Conservation (phyloP, 75 land plant species). For the Adiantum capillusveneris region DNA sequence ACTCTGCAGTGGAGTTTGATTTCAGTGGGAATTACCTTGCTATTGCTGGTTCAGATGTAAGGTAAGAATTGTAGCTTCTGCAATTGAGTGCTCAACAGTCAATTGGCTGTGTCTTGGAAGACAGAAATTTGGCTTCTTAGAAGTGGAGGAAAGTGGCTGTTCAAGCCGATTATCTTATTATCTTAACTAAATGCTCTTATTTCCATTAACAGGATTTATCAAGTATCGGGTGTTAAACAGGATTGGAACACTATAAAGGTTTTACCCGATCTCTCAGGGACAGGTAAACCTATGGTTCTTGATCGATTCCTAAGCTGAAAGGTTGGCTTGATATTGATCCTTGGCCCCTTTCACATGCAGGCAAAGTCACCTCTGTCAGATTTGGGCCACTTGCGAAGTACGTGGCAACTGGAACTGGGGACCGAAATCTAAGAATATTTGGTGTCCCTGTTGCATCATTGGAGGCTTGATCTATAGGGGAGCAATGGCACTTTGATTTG, state of each 20-base stretch:
- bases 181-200: too few relatives aligned
- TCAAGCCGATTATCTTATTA: not conserved
- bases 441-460: slow-evolving; percentile 49
- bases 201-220: slow-evolving; percentile 56
- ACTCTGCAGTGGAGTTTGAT: slow-evolving; percentile 88
- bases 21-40: slow-evolving; percentile 93
- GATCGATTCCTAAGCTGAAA: too few relatives aligned
- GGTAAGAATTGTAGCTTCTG: slow-evolving; percentile 24
- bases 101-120: not conserved
- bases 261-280: slow-evolving; percentile 90
- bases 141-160: not conserved
- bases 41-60: slow-evolving; percentile 82
- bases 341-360: slow-evolving; percentile 31
- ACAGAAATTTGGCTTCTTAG: not conserved
- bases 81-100: too few relatives aligned
- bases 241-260: slow-evolving; percentile 91
- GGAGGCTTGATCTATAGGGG: too few relatives aligned
- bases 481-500: too few relatives aligned
- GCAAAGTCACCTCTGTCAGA: slow-evolving; percentile 67
- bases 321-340: too few relatives aligned
- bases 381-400: slow-evolving; percentile 94
- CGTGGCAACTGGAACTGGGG: slow-evolving; percentile 84
- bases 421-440: slow-evolving; percentile 79
- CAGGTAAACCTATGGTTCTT: slow-evolving; percentile 43
- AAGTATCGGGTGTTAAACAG: slow-evolving; percentile 82